Conservation (phyloP, 345 rosid genomes). For the Eucalyptus regnans region DNA sequence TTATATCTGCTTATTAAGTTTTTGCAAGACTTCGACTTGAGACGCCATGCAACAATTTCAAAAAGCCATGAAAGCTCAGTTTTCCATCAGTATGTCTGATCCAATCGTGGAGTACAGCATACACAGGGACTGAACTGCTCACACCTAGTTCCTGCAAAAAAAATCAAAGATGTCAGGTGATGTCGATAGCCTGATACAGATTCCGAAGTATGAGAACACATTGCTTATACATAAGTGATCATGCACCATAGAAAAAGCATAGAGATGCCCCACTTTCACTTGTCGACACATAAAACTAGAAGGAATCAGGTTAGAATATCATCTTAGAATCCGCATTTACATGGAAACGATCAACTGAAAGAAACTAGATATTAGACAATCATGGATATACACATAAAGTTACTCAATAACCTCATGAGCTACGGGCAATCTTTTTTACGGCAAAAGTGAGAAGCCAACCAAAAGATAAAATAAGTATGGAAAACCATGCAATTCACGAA, state of each 20-base stretch:
- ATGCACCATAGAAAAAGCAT: background rate
- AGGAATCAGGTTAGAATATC: background rate
- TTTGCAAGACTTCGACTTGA: slow-evolving; percentile 57
- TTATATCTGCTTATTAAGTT: slow-evolving; percentile 18
- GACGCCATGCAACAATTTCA: slow-evolving; percentile 75
- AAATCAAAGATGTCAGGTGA: background rate
- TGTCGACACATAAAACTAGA: background rate
- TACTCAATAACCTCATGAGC: background rate
- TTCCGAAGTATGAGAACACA: background rate
- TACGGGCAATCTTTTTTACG: background rate
- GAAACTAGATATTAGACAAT: background rate
- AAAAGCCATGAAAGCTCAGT: slow-evolving; percentile 88
- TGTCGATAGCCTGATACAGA: background rate
- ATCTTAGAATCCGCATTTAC: background rate
- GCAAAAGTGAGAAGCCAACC: background rate
- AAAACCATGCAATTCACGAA: background rate
- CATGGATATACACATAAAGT: background rate
- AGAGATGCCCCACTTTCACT: background rate
- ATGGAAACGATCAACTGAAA: background rate
- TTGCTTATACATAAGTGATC: background rate
- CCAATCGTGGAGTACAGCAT: slow-evolving; percentile 92
- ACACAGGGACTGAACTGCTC: slow-evolving; percentile 79
- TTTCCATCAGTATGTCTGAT: slow-evolving; percentile 90
- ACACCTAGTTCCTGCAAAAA: slow-evolving; percentile 85
- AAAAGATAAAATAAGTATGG: background rate